A percentile compares a stretch with the other conserved stretches of the same genome.
Conservation (phyloP, 306 rosid genomes). For the Prunus campanulata region DNA sequence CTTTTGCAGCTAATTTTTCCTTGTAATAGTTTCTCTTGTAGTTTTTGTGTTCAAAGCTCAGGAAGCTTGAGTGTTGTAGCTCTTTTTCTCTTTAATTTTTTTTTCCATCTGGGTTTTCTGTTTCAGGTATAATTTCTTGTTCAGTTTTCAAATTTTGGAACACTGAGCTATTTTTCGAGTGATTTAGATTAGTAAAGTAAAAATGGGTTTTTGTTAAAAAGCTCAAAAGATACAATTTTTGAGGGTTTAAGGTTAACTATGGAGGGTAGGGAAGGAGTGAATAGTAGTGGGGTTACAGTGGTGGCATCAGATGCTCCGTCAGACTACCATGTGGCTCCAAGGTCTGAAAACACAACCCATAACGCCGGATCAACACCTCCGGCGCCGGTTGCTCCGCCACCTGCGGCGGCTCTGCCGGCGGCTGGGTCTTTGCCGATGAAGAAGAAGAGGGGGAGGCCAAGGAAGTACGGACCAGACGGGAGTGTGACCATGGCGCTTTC, state of each 20-base stretch:
- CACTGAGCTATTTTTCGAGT: constrained; percentile 8
- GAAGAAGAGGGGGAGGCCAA: constrained; percentile 95
- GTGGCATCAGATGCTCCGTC: constrained; percentile 98
- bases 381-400: constrained; percentile 8
- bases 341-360: constrained; percentile 56
- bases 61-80: constrained; percentile 8
- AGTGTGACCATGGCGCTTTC: constrained; percentile 73
- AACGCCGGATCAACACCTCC: constrained; percentile 52
- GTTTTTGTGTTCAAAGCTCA: constrained; percentile 29
- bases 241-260: constrained; percentile 43
- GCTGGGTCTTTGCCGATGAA: constrained; percentile 40
- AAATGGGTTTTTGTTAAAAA: constrained; percentile 45
- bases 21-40: constrained; percentile 13
- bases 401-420: constrained; percentile 26
- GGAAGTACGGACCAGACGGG: constrained; percentile 92
- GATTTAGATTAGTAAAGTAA: constrained; percentile 31
- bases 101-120: constrained; percentile 18
- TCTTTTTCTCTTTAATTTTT: neutral
- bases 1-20: constrained; percentile 22
- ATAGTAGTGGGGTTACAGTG: constrained; percentile 85
- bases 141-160: constrained; percentile 8
- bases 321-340: constrained; percentile 86
- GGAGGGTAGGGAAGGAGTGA: constrained; percentile 82
- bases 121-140: constrained; percentile 9
- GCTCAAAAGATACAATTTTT: constrained; percentile 34